Evolutionary conservation across 257 asterid species (phyloP).

Genomic region (Datura wrightii): DNA sequence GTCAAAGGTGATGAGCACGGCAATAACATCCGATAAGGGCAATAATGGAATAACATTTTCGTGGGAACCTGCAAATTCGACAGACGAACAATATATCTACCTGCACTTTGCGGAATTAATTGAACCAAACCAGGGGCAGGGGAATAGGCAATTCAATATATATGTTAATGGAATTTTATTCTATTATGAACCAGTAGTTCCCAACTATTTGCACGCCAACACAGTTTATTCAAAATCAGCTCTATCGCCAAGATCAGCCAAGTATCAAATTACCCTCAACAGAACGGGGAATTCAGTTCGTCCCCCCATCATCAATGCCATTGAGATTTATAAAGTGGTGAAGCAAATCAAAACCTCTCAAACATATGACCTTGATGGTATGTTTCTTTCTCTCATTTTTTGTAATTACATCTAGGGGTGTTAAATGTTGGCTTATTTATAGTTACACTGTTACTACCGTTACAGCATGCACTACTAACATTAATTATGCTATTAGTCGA

Average conservation of each 20-base stretch:
- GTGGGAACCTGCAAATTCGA: conserved; percentile 17
- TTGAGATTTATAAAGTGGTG: conserved; percentile 7
- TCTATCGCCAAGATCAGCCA: no score
- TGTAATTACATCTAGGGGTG: no score
- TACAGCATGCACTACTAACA: no score
- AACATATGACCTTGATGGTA: conserved; percentile 38
- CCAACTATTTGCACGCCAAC: not conserved
- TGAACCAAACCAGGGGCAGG: not conserved
- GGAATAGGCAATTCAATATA: not conserved
- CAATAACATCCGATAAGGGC: not conserved
- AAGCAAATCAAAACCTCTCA: not conserved
- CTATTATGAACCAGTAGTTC: not conserved
- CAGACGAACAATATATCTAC: not conserved
- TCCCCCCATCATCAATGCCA: conserved; percentile 35
- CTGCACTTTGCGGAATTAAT: conserved; percentile 23
- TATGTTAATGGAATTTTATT: not conserved
- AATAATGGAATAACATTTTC: not conserved
- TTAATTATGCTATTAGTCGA: not conserved
- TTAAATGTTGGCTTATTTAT: no score
- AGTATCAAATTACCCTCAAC: not conserved
- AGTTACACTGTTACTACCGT: no score
- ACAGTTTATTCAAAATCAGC: not conserved
- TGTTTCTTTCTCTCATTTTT: not conserved
- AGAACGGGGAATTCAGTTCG: conserved; percentile 34
- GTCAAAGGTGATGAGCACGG: conserved; percentile 22